These are phyloP conservation scores for Magnolia changhungtana DNA, from an alignment of 164 flowering plant species.

Conservation along the genomic window DNA sequence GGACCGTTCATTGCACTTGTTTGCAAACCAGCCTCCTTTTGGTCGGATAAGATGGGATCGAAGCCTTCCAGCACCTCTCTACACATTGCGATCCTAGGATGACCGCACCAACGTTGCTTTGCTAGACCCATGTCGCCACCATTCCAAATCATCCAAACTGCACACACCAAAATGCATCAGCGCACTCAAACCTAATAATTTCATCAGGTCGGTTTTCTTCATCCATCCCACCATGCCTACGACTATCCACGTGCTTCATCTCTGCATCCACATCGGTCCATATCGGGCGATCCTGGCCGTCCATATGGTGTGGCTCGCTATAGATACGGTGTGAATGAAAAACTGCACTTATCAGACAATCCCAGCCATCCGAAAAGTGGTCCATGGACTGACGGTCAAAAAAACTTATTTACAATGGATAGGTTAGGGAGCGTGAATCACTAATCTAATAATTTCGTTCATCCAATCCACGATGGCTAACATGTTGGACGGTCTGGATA, in stretches of 20 bases:
- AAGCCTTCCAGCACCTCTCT: neutral
- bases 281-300: neutral
- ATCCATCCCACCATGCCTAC: neutral
- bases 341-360: too few relatives aligned
- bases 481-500: too few relatives aligned
- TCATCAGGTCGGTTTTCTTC: neutral
- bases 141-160: neutral
- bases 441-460: too few relatives aligned
- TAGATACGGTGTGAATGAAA: too few relatives aligned
- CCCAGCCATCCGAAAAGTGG: too few relatives aligned
- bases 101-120: slow-evolving; percentile 7
- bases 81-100: neutral
- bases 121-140: neutral
- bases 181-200: slow-evolving; percentile 4
- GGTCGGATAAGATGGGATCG: neutral
- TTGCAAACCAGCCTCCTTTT: neutral
- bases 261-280: neutral
- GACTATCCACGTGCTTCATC: neutral
- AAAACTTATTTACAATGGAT: too few relatives aligned
- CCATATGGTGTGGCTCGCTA: neutral
- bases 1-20: neutral
- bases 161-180: slow-evolving; percentile 1
- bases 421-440: too few relatives aligned
- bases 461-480: too few relatives aligned
- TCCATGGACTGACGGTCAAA: too few relatives aligned